phyloP scores from a whole-genome alignment of 164 flowering plant species.

The Vitis riparia region DNA sequence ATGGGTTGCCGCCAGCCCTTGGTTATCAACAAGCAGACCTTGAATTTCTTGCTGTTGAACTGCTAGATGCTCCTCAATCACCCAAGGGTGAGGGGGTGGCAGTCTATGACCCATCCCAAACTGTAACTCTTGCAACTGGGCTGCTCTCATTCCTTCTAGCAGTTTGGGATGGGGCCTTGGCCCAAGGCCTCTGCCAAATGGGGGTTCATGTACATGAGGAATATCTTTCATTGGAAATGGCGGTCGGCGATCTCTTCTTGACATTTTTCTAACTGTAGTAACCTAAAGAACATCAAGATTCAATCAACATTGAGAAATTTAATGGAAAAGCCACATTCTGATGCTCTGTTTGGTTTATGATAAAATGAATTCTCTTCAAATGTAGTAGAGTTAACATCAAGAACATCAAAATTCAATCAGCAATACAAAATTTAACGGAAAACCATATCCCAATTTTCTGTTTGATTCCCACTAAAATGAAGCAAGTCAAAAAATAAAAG shows the following conservation, averaged over 20 bases:
- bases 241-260: slow-evolving; percentile 77
- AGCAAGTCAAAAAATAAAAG: too few species aligned
- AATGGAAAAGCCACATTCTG: too few species aligned
- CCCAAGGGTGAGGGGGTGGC: slow-evolving; percentile 62
- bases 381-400: background rate
- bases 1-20: slow-evolving; percentile 89
- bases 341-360: too few species aligned
- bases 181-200: slow-evolving; percentile 46
- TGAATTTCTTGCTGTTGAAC: slow-evolving; percentile 84
- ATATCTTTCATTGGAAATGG: slow-evolving; percentile 45
- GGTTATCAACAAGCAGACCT: slow-evolving; percentile 74
- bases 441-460: too few species aligned
- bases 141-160: slow-evolving; percentile 72
- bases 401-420: background rate
- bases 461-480: too few species aligned
- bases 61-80: slow-evolving; percentile 76
- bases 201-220: slow-evolving; percentile 51
- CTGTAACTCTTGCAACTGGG: slow-evolving; percentile 21
- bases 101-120: slow-evolving; percentile 45
- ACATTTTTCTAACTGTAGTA: slow-evolving; percentile 29
- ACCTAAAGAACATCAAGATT: background rate
- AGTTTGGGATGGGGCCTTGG: slow-evolving; percentile 63
- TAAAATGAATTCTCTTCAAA: too few species aligned
- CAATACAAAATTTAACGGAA: background rate
- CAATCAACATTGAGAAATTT: background rate